phyloP scores from a whole-genome alignment of 805 yeast species.

The Priceomyces haplophilus region DNA sequence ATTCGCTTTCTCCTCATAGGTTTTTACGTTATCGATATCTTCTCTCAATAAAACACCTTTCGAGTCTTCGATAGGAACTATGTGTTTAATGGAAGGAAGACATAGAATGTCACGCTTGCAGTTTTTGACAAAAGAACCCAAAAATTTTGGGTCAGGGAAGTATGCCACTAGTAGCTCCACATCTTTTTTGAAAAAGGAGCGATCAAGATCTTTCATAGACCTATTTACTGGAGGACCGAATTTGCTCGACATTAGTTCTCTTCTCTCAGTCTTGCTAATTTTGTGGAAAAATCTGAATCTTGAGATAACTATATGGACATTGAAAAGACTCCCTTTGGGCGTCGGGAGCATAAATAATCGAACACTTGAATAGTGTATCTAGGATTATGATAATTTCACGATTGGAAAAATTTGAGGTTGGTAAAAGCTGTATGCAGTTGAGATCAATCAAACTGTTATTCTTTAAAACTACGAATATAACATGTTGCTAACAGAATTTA shows the following conservation, averaged over 20 bases:
- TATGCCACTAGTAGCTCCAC: slow-evolving; percentile 63
- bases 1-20: slow-evolving; percentile 39
- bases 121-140: slow-evolving; percentile 60
- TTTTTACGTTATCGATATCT: slow-evolving; percentile 36
- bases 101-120: slow-evolving; percentile 61
- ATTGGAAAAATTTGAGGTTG: no score
- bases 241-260: slow-evolving; percentile 25
- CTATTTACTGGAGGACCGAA: slow-evolving; percentile 67
- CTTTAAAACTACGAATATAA: no score
- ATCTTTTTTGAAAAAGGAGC: slow-evolving; percentile 55
- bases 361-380: neutral
- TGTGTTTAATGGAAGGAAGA: slow-evolving; percentile 68
- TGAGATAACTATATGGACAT: neutral
- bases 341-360: slow-evolving; percentile 1
- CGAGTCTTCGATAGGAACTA: slow-evolving; percentile 41
- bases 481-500: no score
- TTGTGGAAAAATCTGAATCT: slow-evolving; percentile 12
- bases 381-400: neutral
- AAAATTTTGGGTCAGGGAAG: slow-evolving; percentile 61
- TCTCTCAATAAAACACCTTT: slow-evolving; percentile 65
- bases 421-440: no score
- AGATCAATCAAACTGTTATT: no score
- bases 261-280: slow-evolving; percentile 23
- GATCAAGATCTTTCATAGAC: slow-evolving; percentile 63
- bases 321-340: neutral